A percentile compares a stretch with the other conserved stretches of the same genome.
These are phyloP conservation scores for Powellomyces hirtus DNA, from an alignment of 192 early-diverging fungal species.

Conservation along the genomic window DNA sequence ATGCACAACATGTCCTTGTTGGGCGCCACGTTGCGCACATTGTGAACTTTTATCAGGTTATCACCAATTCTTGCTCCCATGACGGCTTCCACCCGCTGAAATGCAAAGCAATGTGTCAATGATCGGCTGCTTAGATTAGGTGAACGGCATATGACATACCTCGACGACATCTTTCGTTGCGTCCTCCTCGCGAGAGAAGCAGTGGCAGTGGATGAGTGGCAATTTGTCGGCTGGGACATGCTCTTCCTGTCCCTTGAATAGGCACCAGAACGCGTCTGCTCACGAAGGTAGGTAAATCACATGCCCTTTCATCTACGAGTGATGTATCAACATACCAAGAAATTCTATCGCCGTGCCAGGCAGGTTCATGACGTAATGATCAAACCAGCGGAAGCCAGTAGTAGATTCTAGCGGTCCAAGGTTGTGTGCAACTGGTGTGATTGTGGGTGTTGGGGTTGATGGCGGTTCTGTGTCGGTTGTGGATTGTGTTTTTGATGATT, in stretches of 20 bases:
- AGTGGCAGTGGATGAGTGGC: slow-evolving; percentile 92
- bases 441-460: not conserved
- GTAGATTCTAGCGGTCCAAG: slow-evolving; percentile 12
- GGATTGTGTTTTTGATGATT: not conserved
- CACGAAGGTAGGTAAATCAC: not conserved
- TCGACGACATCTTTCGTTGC: slow-evolving; percentile 56
- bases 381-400: slow-evolving; percentile 60
- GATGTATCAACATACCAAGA: slow-evolving; percentile 64
- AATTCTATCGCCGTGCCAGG: slow-evolving; percentile 97
- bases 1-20: slow-evolving; percentile 99
- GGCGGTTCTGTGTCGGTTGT: not conserved
- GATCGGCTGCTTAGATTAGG: not conserved
- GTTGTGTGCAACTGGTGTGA: slow-evolving; percentile 19
- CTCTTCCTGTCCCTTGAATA: slow-evolving; percentile 58
- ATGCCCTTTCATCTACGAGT: too few species aligned
- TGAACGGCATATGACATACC: slow-evolving; percentile 50
- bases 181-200: slow-evolving; percentile 81
- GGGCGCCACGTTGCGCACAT: slow-evolving; percentile 94
- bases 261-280: slow-evolving; percentile 84
- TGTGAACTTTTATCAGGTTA: slow-evolving; percentile 57
- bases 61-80: slow-evolving; percentile 48
- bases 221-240: slow-evolving; percentile 48
- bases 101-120: too few species aligned
- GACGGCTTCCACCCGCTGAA: slow-evolving; percentile 50
- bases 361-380: slow-evolving; percentile 99